Percentiles rank a stretch among this genome's conserved stretches.
These are phyloP conservation scores for Styphnolobium japonicum DNA, from an alignment of 306 rosid species.

Conservation along the genomic window DNA sequence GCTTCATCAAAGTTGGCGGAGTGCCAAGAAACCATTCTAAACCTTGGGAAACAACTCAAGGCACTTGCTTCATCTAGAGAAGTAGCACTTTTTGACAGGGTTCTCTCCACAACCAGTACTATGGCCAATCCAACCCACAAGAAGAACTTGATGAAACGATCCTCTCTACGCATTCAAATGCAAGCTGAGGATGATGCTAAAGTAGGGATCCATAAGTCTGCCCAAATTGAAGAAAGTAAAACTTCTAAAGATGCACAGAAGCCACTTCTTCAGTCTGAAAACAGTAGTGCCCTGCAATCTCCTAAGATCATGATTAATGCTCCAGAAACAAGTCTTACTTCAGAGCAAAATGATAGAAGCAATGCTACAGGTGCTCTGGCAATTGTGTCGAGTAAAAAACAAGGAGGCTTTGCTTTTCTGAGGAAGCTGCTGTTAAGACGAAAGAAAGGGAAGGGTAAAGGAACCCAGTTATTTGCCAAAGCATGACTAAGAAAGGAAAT, in stretches of 20 bases:
- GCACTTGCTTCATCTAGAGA: conserved; percentile 72
- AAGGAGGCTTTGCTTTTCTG: conserved; percentile 57
- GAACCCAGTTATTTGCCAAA: conserved; percentile 26
- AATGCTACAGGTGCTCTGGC: conserved; percentile 34
- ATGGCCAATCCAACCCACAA: conserved; percentile 32
- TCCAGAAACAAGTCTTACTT: conserved; percentile 20
- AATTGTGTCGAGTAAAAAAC: conserved; percentile 51
- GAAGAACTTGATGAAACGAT: conserved; percentile 48
- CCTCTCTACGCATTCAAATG: conserved; percentile 60
- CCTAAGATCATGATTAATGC: conserved; percentile 12
- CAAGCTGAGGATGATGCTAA: conserved; percentile 58
- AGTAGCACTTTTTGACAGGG: conserved; percentile 42
- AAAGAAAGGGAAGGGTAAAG: conserved; percentile 53
- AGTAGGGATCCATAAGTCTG: conserved; percentile 14
- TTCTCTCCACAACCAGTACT: conserved; percentile 32
- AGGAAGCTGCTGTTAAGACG: conserved; percentile 53
- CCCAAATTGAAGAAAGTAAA: conserved; percentile 27
- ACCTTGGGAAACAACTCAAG: conserved; percentile 74
- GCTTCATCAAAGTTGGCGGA: conserved; percentile 82
- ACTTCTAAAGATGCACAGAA: conserved; percentile 26
- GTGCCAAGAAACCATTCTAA: conserved; percentile 76
- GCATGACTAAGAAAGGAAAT: conserved; percentile 27
- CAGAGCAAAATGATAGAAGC: conserved; percentile 32
- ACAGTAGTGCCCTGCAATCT: conserved; percentile 23
- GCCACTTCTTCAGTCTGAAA: conserved; percentile 30